Evolutionary conservation across 208 protist genomes (phyloP), one percentile per base, ranked within the genome.

Genomic region (Herpetomonas samuelpessoai): DNA sequence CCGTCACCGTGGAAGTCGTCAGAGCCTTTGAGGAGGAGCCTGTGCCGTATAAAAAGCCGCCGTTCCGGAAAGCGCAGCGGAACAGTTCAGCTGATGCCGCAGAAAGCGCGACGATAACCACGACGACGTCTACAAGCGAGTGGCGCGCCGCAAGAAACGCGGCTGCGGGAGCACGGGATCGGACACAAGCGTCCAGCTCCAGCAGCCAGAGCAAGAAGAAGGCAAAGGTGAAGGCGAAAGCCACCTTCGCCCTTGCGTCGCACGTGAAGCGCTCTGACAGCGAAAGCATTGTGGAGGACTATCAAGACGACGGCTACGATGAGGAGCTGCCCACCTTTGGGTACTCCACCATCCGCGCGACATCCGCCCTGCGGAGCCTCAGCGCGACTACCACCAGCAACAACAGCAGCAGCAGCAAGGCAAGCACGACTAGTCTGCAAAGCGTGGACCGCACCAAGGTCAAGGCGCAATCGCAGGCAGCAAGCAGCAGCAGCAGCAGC

Each of bases 11-110:
- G 19, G 71, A 88, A 56, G 57, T 91, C n/a, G 61, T 91, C 12
- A 68, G 74, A 22, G 77, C 50, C 0, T 91, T 80, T 56, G 75
- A 83, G 26, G 68, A 76, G 2, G 62, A 77, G 0, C 84, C 78
- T 1, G 58, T 80, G 41, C 78, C 81, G 9, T 81, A 83, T 47
- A 71, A 74, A 44, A 91, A 88, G 50, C 56, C 62, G 12, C 81
- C 81, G 10, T 86, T 72, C 53, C 51, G 66, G 21, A 21, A 45
- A 10, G 71, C 65, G 29, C 3, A 6, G 22, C 25, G 26, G 26
- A 38, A 6, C 4, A 31, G 27, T 51, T 64, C 39, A 53, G 26
- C 19, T 21, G 31, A 41, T 19, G 57, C 44, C 68, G 51, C 35
- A 58, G 54, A 46, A 68, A 26, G 12, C 6, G 14, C 19, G 18